Percentiles rank a stretch among this genome's conserved stretches.
phyloP scores from a whole-genome alignment of 495 filamentous ascomycete genomes.

The Thermochaetoides thermophila region DNA sequence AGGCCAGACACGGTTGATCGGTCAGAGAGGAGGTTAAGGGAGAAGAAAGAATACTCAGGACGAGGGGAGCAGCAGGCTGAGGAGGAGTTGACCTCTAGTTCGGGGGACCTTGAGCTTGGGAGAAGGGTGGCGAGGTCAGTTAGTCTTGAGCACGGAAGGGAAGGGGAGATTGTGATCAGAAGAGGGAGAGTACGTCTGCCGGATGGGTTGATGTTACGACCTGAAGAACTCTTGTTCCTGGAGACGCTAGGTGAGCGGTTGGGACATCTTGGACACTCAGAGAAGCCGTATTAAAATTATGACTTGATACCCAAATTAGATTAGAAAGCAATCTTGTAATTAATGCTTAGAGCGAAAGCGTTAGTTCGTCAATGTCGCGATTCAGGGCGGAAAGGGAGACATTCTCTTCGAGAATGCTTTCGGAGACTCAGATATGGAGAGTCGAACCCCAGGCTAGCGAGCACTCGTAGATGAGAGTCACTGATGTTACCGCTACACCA shows the following conservation, averaged over 20 bases:
- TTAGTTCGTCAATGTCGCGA: no score
- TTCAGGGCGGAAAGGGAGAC: no score
- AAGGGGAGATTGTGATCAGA: conserved; percentile 6
- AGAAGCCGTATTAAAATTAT: no score
- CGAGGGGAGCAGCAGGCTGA: conserved; percentile 2
- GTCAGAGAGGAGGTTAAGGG: conserved; percentile 5
- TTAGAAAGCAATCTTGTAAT: no score
- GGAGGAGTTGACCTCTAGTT: conserved; percentile 4
- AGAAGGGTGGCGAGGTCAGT: not conserved
- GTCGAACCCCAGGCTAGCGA: no score
- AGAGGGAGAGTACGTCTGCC: conserved; percentile 6
- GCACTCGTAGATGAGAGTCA: no score
- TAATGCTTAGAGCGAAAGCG: no score
- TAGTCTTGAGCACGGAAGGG: not conserved
- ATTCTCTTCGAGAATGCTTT: no score
- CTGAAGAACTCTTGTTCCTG: conserved; percentile 10
- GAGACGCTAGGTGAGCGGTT: conserved; percentile 10
- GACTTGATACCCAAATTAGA: no score
- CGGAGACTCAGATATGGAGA: no score
- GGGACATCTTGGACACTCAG: no score
- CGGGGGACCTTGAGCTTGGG: not conserved
- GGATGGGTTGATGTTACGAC: conserved; percentile 8
- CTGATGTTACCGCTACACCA: no score
- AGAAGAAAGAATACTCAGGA: not conserved
- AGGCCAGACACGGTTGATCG: conserved; percentile 3